Conservation (phyloP, 768 basidiomycete genomes). For the Psilocybe subaeruginosa region DNA sequence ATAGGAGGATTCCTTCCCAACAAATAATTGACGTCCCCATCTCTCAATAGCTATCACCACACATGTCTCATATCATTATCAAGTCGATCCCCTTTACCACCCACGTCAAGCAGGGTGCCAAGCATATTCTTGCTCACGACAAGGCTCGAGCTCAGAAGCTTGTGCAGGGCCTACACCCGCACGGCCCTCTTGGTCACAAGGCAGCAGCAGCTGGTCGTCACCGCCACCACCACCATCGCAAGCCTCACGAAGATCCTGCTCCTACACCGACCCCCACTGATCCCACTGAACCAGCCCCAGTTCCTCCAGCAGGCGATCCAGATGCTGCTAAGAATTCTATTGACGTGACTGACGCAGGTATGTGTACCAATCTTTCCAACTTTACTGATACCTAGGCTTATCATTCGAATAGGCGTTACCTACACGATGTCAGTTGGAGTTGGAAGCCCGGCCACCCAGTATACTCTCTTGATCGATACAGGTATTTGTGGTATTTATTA, state of each 20-base stretch:
- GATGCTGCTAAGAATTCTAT: slow-evolving; percentile 37
- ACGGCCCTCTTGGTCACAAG: slow-evolving; percentile 47
- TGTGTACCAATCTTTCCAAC: neutral
- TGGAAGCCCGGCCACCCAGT: slow-evolving; percentile 50
- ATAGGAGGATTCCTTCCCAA: neutral
- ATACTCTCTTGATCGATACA: slow-evolving; percentile 60
- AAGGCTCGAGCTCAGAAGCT: slow-evolving; percentile 57
- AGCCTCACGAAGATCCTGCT: slow-evolving; percentile 10
- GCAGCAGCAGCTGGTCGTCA: slow-evolving; percentile 10
- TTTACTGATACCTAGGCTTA: neutral
- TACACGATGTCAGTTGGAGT: slow-evolving; percentile 58
- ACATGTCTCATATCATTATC: slow-evolving; percentile 14
- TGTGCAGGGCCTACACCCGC: slow-evolving; percentile 53
- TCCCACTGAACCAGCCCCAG: slow-evolving; percentile 15
- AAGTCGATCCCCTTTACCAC: slow-evolving; percentile 45
- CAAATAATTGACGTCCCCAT: neutral
- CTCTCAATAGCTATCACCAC: neutral
- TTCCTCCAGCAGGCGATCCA: slow-evolving; percentile 22
- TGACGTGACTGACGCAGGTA: slow-evolving; percentile 60
- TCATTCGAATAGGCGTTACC: slow-evolving; percentile 37
- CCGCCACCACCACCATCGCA: slow-evolving; percentile 19
- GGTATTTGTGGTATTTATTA: slow-evolving; percentile 32
- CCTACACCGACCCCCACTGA: slow-evolving; percentile 10
- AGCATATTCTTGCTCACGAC: slow-evolving; percentile 55
- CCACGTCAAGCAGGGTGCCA: slow-evolving; percentile 45